Base-by-base conservation (phyloP, 2,329 filamentous ascomycete genomes). In the Penicillium aurantiogriseum region DNA sequence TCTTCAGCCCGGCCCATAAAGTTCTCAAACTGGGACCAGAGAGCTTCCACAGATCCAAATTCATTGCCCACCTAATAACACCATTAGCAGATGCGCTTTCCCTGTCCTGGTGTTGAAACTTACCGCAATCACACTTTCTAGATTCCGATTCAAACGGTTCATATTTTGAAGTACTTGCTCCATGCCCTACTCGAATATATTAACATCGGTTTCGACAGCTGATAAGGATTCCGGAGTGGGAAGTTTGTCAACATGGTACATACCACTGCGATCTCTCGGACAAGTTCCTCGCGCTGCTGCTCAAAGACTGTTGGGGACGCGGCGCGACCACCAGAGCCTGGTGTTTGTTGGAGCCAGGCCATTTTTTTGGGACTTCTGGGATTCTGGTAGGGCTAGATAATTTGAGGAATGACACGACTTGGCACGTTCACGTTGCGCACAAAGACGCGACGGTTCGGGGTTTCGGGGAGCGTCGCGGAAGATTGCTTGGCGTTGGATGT, bases 11-110 rank as follows among this genome's bases (percentile, higher is more conserved):
- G 90, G 9, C 85, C 90, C 92, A 97, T 97, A 67, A 97, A 92
- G 65, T 88, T 90, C 78, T 99, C 94, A 71, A 99, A 97, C 69
- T 96, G 91, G 39, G 90, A 95, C 94, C 94, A 99, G 17, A 99
- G 83, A 31, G 91, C 92, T 75, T 99, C 94, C 43, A 99, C 94
- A 4, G 91, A 92, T n/a, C 90, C 88, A 77, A 99, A 97, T 71
- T 99, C 94, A 76, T 96, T 96, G 38, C 94, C 94, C 51, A 99
- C 88, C 87, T 91, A 54, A 38, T 17, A 2, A 27, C n/a, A 19
- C 10, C 3, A 27, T 59, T 43, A 63, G 49, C 46, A 46, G 29
- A 35, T 47, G 11, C 10, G 9, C 13, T n/a, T 25, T 31, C 5
- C 9, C 23, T 1, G 2, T 8, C 7, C 4, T 2, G 1, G 13